Base-by-base conservation (phyloP, 163 green algal species). In the Chlamydomonas reinhardtii region DNA sequence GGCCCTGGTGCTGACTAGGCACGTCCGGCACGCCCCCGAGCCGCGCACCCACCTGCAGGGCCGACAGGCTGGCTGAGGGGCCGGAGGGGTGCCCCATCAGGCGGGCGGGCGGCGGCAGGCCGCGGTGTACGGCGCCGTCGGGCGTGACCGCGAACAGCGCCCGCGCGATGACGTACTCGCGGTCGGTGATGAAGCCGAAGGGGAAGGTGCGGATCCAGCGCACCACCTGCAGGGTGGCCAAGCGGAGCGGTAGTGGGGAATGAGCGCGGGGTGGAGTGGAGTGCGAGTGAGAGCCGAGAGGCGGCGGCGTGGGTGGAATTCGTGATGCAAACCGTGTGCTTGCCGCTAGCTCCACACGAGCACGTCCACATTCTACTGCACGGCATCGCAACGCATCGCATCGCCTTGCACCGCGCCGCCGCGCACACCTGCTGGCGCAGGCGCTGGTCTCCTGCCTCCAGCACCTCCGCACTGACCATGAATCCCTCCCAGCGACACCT, bases 121-220 rank as follows among this genome's bases (percentile, higher is more conserved):
- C 80, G 4, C 22, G 1, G 74, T 89, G 84, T 17, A 81, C 79
- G 56, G 22, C 78, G n/a, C 73, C 85, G 75, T 88, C 83, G 24
- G 54, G 70, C 6, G 80, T 86, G 19, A 86, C 54, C 35, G 43
- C 56, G 69, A 74, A 97, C 34, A 94, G 70, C 80, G 92, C 88
- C 52, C 95, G 89, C 3, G 88, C 95, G 62, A 98, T 96, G 74
- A 97, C 75, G 85, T 98, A 98, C 84, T 98, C 94, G 64, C 95
- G 90, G 74, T 95, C 87, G 25, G 72, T 91, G 52, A 98, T 87
- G 88, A 97, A 97, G 83, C 90, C 84, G 79, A 98, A 96, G 31
- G 95, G 95, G 88, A 98, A 98, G 68, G 90, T 92, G 54, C 95
- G 89, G 25, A 96, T 66, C 95, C 95, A 97, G 79, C 92, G 91